A percentile compares a stretch with the other conserved stretches of the same genome.
Evolutionary conservation across 345 rosid genomes (phyloP).

Genomic region (Gossypium stocksii): DNA sequence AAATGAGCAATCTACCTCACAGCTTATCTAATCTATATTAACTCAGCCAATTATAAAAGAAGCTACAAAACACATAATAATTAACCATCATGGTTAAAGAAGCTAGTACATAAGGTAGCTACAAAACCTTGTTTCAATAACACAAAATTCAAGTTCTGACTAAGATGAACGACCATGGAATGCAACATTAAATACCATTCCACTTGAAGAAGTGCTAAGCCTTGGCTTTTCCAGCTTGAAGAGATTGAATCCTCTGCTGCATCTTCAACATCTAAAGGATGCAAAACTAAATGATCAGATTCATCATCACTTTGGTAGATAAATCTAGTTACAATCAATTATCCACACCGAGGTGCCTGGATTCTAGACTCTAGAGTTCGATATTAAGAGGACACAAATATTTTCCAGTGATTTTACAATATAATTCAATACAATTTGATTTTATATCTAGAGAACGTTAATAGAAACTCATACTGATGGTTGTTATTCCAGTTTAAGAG

Average conservation of each 20-base stretch:
- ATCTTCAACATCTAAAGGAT: constrained; percentile 32
- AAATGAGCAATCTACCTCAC: no score
- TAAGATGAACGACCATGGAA: background rate
- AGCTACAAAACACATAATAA: no score
- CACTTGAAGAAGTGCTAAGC: constrained; percentile 30
- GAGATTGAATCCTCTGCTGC: constrained; percentile 81
- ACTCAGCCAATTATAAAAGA: no score
- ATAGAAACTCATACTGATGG: background rate
- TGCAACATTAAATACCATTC: background rate
- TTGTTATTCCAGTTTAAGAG: background rate
- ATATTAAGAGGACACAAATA: background rate
- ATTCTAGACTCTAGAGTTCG: background rate
- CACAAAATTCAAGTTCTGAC: background rate
- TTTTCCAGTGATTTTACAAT: background rate
- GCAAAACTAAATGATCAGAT: background rate
- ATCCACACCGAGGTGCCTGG: background rate
- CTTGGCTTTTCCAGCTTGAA: constrained; percentile 84
- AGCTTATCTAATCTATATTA: no score
- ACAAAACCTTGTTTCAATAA: background rate
- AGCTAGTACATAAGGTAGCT: background rate
- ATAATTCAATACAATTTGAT: background rate
- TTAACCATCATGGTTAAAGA: background rate
- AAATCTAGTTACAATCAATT: background rate
- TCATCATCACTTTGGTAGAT: background rate
- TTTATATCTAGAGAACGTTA: background rate